A percentile compares a stretch with the other conserved stretches of the same genome.
Evolutionary conservation across 176 grass and related monocot species (phyloP).

Genomic region (Cenchrus fungigraminus): DNA sequence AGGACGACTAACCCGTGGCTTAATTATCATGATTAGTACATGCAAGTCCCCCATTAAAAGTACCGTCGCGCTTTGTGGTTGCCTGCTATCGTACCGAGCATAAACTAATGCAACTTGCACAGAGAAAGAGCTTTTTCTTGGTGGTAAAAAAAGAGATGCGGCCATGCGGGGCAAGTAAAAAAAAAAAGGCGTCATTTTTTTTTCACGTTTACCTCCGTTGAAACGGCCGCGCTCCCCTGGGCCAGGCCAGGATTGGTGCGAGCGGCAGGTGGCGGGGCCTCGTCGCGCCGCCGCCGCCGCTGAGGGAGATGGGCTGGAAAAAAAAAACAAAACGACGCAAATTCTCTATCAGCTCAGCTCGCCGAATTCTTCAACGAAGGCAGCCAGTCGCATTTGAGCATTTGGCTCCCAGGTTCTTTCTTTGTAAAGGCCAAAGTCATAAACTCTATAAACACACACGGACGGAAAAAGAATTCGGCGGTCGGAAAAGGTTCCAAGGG

Average conservation of each 20-base stretch:
- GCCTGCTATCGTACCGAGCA: conserved; percentile 6
- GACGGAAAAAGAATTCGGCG: background rate
- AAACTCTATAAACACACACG: background rate
- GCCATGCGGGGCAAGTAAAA: background rate
- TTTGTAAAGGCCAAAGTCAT: background rate
- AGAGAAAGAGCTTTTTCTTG: background rate
- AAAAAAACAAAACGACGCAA: background rate
- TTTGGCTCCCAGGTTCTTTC: background rate
- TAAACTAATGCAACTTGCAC: conserved; percentile 41
- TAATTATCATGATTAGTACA: conserved; percentile 49
- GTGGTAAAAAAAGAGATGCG: background rate
- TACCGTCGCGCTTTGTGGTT: background rate
- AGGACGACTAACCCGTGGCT: conserved; percentile 39
- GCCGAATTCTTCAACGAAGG: conserved; percentile 12
- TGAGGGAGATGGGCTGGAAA: background rate
- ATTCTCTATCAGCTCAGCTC: background rate
- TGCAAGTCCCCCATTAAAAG: conserved; percentile 33
- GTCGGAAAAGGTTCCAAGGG: conserved; percentile 24
- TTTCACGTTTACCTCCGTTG: background rate
- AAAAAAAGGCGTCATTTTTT: conserved; percentile 31
- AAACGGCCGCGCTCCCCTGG: background rate
- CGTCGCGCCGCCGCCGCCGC: background rate
- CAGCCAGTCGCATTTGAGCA: background rate
- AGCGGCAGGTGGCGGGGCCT: conserved; percentile 57
- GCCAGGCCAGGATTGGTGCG: conserved; percentile 43